A percentile compares a stretch with the other conserved stretches of the same genome.
Evolutionary conservation across 495 filamentous ascomycete genomes (phyloP).

Genomic region (Daldinia concentrica): DNA sequence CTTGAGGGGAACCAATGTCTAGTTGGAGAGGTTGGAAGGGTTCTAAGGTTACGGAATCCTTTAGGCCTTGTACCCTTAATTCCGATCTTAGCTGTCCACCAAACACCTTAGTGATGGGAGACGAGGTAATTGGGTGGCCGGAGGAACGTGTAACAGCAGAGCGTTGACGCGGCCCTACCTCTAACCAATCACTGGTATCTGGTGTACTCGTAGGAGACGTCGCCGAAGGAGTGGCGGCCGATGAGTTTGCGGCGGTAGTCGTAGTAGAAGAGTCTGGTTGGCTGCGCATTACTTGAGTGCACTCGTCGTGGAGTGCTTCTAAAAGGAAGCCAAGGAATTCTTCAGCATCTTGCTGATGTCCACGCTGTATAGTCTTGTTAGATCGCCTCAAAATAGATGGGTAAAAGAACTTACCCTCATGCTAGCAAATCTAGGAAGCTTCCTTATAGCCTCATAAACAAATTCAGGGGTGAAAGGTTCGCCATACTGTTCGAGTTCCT

Average conservation of each 20-base stretch:
- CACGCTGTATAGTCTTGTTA: slow-evolving; percentile 65
- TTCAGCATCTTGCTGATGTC: slow-evolving; percentile 97
- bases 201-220: slow-evolving; percentile 53
- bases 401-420: slow-evolving; percentile 74
- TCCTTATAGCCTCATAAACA: slow-evolving; percentile 90
- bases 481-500: slow-evolving; percentile 89
- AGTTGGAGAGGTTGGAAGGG: slow-evolving; percentile 95
- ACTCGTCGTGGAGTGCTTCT: slow-evolving; percentile 93
- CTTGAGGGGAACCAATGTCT: slow-evolving; percentile 85
- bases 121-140: slow-evolving; percentile 73
- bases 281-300: slow-evolving; percentile 74
- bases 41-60: slow-evolving; percentile 89
- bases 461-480: slow-evolving; percentile 93
- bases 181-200: slow-evolving; percentile 78
- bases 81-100: slow-evolving; percentile 92
- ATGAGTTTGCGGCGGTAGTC: slow-evolving; percentile 53
- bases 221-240: slow-evolving; percentile 47
- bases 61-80: slow-evolving; percentile 84
- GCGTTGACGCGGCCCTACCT: slow-evolving; percentile 93
- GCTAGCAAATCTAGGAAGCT: slow-evolving; percentile 84
- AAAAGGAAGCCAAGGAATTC: slow-evolving; percentile 96
- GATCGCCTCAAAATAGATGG: slow-evolving; percentile 26
- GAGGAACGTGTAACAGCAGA: slow-evolving; percentile 87
- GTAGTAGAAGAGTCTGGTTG: slow-evolving; percentile 52
- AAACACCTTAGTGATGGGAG: slow-evolving; percentile 93